These are phyloP conservation scores for Panaeolus cyanescens DNA, from an alignment of 768 basidiomycete species.

Conservation along the genomic window DNA sequence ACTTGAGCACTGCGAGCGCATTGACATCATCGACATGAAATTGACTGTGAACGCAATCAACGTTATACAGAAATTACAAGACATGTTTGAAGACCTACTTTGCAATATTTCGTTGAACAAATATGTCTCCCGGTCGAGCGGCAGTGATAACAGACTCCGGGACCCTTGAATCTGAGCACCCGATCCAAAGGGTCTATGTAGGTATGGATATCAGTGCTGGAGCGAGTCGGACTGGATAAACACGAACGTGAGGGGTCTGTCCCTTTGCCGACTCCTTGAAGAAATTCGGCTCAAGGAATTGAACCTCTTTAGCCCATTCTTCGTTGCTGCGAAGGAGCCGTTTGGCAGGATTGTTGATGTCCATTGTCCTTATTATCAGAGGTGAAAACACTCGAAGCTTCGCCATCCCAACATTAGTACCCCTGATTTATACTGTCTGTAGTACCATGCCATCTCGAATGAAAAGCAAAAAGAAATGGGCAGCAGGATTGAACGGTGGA, in stretches of 20 bases:
- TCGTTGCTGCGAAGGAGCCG: conserved; percentile 35
- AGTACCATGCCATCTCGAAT: too few species aligned
- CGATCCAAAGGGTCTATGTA: conserved; percentile 54
- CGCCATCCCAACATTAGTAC: too few species aligned
- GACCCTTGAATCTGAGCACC: conserved; percentile 68
- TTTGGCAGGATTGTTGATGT: background rate
- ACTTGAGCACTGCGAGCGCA: conserved; percentile 58
- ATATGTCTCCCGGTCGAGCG: conserved; percentile 61
- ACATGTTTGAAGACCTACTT: conserved; percentile 46
- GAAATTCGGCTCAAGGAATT: conserved; percentile 47
- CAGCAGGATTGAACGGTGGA: too few species aligned
- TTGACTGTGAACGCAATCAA: conserved; percentile 40
- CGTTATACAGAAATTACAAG: background rate
- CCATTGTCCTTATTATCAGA: too few species aligned
- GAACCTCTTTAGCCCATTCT: conserved; percentile 55
- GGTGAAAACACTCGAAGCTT: too few species aligned
- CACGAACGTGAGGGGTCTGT: conserved; percentile 50
- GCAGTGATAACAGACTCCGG: conserved; percentile 61
- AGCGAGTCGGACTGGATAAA: background rate
- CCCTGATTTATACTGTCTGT: too few species aligned
- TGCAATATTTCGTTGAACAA: conserved; percentile 71
- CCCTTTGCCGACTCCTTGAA: conserved; percentile 49
- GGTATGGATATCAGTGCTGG: background rate
- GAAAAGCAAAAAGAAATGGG: too few species aligned
- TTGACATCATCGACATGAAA: conserved; percentile 62